Evolutionary conservation across 495 filamentous ascomycete genomes (phyloP), one percentile per base, ranked within the genome.

Genomic region (Saxispiralis lemnorum): DNA sequence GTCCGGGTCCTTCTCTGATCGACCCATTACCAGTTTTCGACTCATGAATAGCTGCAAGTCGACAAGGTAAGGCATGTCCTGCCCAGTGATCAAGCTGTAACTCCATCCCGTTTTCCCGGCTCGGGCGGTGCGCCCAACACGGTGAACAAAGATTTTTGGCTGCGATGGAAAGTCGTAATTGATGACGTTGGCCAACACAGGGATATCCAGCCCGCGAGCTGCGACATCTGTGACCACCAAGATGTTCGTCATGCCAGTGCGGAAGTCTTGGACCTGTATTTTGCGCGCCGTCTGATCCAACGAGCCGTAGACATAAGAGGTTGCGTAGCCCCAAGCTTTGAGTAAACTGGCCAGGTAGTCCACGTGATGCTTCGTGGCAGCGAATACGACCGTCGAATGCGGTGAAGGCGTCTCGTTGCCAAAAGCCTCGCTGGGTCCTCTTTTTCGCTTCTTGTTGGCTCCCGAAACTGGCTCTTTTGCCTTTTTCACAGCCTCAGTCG

Each of bases 81-180:
- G 70, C 37, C 83, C 79, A 38, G 79, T 72, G 11, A 94, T 77
- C 24, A 99, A 69, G 66, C 78, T 92, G 65, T 89, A 99, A 63
- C 81, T 81, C 89, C 92, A 96, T 42, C 89, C 89, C 39, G 75
- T 73, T 46, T 78, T 78, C 7, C 92, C 92, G 35, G 89, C 89
- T 70, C 89, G 73, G 18, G 89, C 89, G 11, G 89, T 96, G 58
- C 89, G 75, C 48, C 89, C 89, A 20, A 99, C 92, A 53, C 89
- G 79, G 60, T 99, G 89, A 45, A 99, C 79, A 52, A 88, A 96
- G 14, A 96, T 75, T 60, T 99, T 99, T 18, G 89, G 86, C 53
- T 96, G 88, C 5, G 88, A 78, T 2, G 89, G 89, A 55, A 99
- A 96, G 49, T 96, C 85, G 66, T 92, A 99, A 66, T 99, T 96